phyloP scores from a whole-genome alignment of 139 green algal species.

The Chlorella sp. region DNA sequence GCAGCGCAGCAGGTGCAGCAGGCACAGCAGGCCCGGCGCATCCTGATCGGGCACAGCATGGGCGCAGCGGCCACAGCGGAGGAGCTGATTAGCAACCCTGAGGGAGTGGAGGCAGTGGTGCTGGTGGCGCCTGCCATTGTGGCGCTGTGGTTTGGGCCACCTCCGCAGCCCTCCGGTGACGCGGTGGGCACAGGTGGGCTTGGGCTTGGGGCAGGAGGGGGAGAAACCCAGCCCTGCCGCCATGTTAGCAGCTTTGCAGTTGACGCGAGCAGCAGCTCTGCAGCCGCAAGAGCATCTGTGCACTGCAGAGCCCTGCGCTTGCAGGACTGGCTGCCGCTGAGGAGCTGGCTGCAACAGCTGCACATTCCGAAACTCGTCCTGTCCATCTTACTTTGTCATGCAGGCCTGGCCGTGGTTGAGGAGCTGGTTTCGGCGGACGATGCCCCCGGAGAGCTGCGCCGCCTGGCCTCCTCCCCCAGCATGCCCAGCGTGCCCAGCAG shows the following conservation, averaged over 20 bases:
- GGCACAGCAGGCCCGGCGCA: conserved; percentile 35
- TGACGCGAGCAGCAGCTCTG: too few species aligned
- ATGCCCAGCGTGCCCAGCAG: not conserved
- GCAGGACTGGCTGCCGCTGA: conserved; percentile 33
- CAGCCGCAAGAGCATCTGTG: too few species aligned
- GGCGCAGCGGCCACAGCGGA: conserved; percentile 74
- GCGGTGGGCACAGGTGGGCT: conserved; percentile 6
- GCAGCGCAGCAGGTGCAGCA: not conserved
- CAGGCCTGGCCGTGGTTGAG: conserved; percentile 38
- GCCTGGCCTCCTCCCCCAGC: not conserved
- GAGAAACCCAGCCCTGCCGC: too few species aligned
- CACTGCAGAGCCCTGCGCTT: not conserved
- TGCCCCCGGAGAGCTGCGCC: not conserved
- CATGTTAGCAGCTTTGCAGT: too few species aligned
- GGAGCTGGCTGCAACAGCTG: too few species aligned
- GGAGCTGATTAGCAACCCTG: conserved; percentile 54
- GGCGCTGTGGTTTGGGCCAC: conserved; percentile 42
- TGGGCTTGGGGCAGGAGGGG: too few species aligned
- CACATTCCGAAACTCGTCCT: too few species aligned
- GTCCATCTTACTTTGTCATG: not conserved
- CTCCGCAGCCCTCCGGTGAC: not conserved
- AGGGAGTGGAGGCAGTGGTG: conserved; percentile 65
- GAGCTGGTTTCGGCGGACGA: conserved; percentile 40
- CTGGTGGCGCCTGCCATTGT: conserved; percentile 88
- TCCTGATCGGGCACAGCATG: conserved; percentile 86